Percentiles rank a stretch among this genome's conserved stretches.
These are phyloP conservation scores for Lavandula angustifolia DNA, from an alignment of 257 asterid genomes.

Conservation along the genomic window DNA sequence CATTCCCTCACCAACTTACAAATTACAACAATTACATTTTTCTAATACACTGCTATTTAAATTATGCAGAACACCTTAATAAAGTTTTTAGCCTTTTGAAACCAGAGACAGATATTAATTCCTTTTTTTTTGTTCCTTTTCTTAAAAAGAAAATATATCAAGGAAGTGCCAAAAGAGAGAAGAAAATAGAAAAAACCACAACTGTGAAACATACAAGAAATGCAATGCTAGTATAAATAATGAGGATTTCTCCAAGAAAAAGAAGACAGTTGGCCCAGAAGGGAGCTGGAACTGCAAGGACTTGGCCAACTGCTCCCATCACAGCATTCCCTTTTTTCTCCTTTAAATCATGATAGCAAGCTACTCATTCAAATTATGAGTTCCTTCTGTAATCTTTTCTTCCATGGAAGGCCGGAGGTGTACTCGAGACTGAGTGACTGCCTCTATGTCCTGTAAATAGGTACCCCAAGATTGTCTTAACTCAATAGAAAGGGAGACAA, in stretches of 20 bases:
- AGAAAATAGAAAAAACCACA: background rate
- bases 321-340: conserved; percentile 31
- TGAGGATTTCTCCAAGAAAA: conserved; percentile 18
- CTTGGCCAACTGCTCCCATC: conserved; percentile 28
- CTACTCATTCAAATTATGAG: conserved; percentile 34
- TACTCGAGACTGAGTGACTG: conserved; percentile 54
- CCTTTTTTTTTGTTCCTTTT: background rate
- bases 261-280: conserved; percentile 28
- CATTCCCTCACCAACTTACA: conserved; percentile 11
- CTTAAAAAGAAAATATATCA: background rate
- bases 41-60: background rate
- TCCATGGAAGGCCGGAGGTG: conserved; percentile 59
- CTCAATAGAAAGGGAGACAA: too few relatives aligned
- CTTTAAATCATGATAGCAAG: conserved; percentile 13
- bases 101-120: background rate
- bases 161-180: too few relatives aligned
- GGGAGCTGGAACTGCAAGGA: conserved; percentile 24
- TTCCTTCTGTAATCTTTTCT: conserved; percentile 74
- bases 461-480: conserved; percentile 15
- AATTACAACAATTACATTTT: background rate
- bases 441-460: conserved; percentile 69
- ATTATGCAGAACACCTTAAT: conserved; percentile 5
- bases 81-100: conserved; percentile 11
- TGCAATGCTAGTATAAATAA: conserved; percentile 29
- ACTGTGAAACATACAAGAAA: conserved; percentile 35